Conservation (phyloP, 176 grass and related monocot species). For the Thalia dealbata region DNA sequence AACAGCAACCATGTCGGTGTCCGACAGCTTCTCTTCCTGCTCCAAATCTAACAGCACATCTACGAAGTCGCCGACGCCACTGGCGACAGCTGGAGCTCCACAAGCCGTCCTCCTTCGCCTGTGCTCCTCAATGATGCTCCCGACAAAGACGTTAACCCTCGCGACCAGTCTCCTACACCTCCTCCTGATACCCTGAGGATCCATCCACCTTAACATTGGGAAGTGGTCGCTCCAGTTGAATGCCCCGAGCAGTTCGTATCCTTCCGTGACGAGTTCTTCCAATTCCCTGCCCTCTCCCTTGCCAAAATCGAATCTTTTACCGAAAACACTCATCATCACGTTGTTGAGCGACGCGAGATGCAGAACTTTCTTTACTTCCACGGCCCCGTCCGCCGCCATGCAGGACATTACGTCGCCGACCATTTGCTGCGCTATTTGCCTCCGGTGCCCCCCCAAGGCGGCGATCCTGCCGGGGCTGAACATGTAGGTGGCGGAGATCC, state of each 20-base stretch:
- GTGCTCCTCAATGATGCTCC: conserved; percentile 28
- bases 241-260: conserved; percentile 27
- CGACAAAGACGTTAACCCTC: conserved; percentile 22
- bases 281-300: conserved; percentile 21
- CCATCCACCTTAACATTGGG: conserved; percentile 24
- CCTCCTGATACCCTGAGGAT: conserved; percentile 30
- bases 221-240: conserved; percentile 38
- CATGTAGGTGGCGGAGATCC: conserved; percentile 33
- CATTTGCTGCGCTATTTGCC: conserved; percentile 20
- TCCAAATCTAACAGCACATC: conserved; percentile 27
- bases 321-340: conserved; percentile 31
- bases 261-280: conserved; percentile 22
- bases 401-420: conserved; percentile 6
- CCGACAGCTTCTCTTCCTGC: conserved; percentile 18
- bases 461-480: conserved; percentile 31
- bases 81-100: neutral
- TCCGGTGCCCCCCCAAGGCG: conserved; percentile 15
- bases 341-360: conserved; percentile 30
- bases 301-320: conserved; percentile 22
- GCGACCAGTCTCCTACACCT: conserved; percentile 15
- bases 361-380: conserved; percentile 18
- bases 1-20: conserved; percentile 30
- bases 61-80: conserved; percentile 20
- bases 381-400: conserved; percentile 13
- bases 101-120: neutral